Base-by-base conservation (phyloP, 179 eudicot species). In the Beta lomatogona region DNA sequence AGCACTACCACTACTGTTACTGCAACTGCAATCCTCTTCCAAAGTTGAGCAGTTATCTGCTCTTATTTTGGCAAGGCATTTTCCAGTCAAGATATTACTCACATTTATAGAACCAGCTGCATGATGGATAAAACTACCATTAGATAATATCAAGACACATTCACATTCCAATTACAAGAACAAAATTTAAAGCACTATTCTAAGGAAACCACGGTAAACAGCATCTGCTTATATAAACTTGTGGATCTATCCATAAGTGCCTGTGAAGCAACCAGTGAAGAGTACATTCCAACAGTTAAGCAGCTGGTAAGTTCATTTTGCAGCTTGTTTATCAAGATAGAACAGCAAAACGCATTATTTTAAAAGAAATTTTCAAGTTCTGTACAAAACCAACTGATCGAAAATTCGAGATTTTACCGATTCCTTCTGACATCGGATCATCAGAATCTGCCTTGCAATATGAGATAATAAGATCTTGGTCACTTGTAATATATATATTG, bases 401-500 rank as follows among this genome's bases (percentile, higher is more conserved):
- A 46, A 18, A 14, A 6, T 63, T 9, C 1, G 28, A 54, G 58
- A 46, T 41, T 28, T 81, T 86, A 91, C 97, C 96, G 77, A 79
- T 89, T 89, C 89, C 92, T 83, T 93, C 95, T 28, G 93, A 77
- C 61, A 84, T 65, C n/a, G 88, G 85, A 75, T 92, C 98, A 71
- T 91, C 94, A 18, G 93, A 83, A 83, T 88, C 86, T 60, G 98
- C 95, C 79, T 91, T 95, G 89, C 99, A 95, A 67, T 95, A 95
- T 36, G 99, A 95, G 63, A 95, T 95, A 73, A 95, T 94, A 63
- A 94, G 95, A 88, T 95, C 98, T 84, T 95, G 99, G 77, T 94
- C 98, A 77, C 99, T 94, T 5, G 99, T 95, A 78, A 95, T 94
- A 54, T 95, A 92, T 46, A 95, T 95, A 91, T 94, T 94, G 94